Evolutionary conservation across 371 early-diverging fungal species (phyloP), one percentile per base, ranked within the genome.

Genomic region (Mortierella sp.): DNA sequence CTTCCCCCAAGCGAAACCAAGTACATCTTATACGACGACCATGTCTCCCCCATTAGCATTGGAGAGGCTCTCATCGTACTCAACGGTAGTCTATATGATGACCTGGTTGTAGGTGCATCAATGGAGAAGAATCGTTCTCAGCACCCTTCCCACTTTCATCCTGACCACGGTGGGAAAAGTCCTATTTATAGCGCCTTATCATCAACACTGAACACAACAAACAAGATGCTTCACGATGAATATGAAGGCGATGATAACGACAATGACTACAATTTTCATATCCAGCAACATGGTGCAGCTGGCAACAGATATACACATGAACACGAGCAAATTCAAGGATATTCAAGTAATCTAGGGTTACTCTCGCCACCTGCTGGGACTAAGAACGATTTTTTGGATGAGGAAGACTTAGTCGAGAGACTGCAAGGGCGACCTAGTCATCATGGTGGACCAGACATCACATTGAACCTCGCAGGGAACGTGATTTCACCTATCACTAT

Each of bases 11-110:
- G 81, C 37, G 81, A 80, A 61, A 70, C 71, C 28, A 80, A 80
- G 31, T 74, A 80, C 19, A 51, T 80, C 23, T 64, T 80, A 51
- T 80, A 80, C 49, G 81, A 80, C 49, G 81, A 80, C 66, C 68
- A 67, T 28, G 72, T 80, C 57, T 61, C 75, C 45, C 81, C 81
- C 13, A 28, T 75, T 9, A 70, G 60, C 17, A 61, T 80, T 34
- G 19, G 60, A 0, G 65, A 80, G 13, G 81, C 81, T 17, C 71
- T 80, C 28, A 56, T 54, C 0, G 23, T 68, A 9, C 62, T 80
- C 31, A 80, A 80, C 60, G 75, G 58, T 31, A 42, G 54, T 19
- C 3, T 74, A 37, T 42, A 70, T n/a, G 75, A 69, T 10, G 66
- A 66, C 29, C 43, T 70, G 23, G 26, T 47, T 2, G 26, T 40